Evolutionary conservation across 2,329 filamentous ascomycete genomes (phyloP), one percentile per base, ranked within the genome.

Genomic region (Hypoxylon rubiginosum): DNA sequence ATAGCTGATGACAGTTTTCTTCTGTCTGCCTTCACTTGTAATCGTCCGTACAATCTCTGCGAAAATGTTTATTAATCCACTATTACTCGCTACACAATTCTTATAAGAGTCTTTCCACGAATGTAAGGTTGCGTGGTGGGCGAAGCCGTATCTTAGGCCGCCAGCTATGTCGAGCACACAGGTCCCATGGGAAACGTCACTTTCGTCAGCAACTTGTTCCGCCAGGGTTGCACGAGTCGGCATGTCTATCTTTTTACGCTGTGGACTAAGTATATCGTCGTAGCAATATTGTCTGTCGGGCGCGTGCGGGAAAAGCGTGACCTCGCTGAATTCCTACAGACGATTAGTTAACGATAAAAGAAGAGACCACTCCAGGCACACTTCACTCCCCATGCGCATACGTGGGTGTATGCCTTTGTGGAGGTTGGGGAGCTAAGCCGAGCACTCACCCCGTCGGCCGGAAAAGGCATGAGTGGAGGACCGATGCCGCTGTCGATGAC

Each of bases 281-380:
- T 45, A 45, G 17, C 41, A 45, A 3, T 6, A 2, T 21, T 45
- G 41, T n/a, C 4, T 4, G 5, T 21, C 17, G 17, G 41, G 41
- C 15, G 4, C 41, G 41, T 45, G 41, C 15, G 7, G 17, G 41
- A 19, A 19, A 17, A 45, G 17, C 15, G 2, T 21, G 28, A 30
- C 41, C 15, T 17, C 19, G 17, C 41, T 45, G 10, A 45, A 45
- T 19, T 45, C 41, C 41, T 45, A 45, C 41, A 45, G 41, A 45
- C 5, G 41, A 19, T 45, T 45, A 45, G 41, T 45, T 45, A 19
- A 21, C 41, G 4, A 19, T 4, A 10, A 41, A 6, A 41, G 2
- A 41, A 41, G 11, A 13, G 36, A 10, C n/a, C 36, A 41, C 36
- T 41, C 36, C 10, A 21, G 41, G 17, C 41, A 21, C 17, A 45